Evolutionary conservation across 148 eudicot species (phyloP).

Genomic region (Drosera capensis): DNA sequence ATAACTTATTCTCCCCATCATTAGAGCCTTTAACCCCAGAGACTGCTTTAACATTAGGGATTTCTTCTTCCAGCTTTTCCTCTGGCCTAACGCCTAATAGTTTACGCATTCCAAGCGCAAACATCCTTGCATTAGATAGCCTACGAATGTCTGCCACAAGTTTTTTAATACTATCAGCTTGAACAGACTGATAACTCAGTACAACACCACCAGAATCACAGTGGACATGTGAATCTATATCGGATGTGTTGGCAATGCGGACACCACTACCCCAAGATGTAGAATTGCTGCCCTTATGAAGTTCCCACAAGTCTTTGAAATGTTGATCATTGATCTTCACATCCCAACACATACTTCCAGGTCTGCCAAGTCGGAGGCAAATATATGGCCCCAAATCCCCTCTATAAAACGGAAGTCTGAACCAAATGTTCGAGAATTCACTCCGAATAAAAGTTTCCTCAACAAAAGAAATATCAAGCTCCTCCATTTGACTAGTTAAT

Average conservation of each 20-base stretch:
- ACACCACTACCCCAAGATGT: constrained; percentile 91
- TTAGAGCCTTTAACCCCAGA: constrained; percentile 24
- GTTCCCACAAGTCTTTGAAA: constrained; percentile 90
- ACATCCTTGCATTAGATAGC: constrained; percentile 81
- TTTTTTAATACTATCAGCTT: constrained; percentile 78
- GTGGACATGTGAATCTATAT: constrained; percentile 81
- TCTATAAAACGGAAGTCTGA: constrained; percentile 64
- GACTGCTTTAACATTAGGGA: constrained; percentile 32
- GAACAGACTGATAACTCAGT: constrained; percentile 73
- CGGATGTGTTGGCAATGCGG: constrained; percentile 86
- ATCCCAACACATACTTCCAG: constrained; percentile 98
- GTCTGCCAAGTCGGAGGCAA: constrained; percentile 78
- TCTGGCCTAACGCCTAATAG: constrained; percentile 62
- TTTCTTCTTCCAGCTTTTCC: constrained; percentile 49
- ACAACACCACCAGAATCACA: constrained; percentile 89
- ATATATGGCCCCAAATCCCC: constrained; percentile 71
- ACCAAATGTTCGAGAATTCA: constrained; percentile 78
- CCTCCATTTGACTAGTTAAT: constrained; percentile 90
- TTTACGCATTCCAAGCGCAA: constrained; percentile 89
- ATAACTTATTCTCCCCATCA: constrained; percentile 50
- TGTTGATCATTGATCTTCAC: constrained; percentile 88
- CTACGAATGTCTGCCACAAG: constrained; percentile 86
- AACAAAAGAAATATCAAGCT: constrained; percentile 68
- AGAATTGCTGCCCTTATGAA: constrained; percentile 60
- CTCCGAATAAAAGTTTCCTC: constrained; percentile 69